A percentile compares a stretch with the other conserved stretches of the same genome.
These are phyloP conservation scores for Diatrype stigma DNA, from an alignment of 2,329 filamentous ascomycete genomes.

Conservation along the genomic window DNA sequence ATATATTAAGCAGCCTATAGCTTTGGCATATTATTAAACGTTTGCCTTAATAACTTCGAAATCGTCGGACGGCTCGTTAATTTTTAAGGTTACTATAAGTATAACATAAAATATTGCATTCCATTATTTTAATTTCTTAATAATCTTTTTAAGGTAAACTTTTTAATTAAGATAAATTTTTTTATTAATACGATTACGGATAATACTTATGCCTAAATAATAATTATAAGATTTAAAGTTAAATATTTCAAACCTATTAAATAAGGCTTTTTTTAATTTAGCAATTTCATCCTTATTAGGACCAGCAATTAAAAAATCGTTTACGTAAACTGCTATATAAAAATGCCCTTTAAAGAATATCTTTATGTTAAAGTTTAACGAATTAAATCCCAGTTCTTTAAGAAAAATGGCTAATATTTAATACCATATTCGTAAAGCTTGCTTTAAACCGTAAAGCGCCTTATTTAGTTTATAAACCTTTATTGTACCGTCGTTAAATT, in stretches of 20 bases:
- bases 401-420: conserved; percentile 2
- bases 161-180: conserved; percentile 6
- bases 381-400: neutral
- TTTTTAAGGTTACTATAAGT: conserved; percentile 4
- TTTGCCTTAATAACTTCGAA: neutral
- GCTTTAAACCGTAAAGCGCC: no score
- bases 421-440: neutral
- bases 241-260: conserved; percentile 7
- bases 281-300: conserved; percentile 4
- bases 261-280: conserved; percentile 4
- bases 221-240: conserved; percentile 5
- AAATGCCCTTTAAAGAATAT: conserved; percentile 6
- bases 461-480: conserved; percentile 3
- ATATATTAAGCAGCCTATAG: no score
- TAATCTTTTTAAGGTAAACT: neutral
- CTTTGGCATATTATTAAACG: conserved; percentile 6
- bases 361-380: conserved; percentile 5
- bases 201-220: conserved; percentile 7
- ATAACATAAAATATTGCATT: conserved; percentile 1
- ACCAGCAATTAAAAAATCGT: conserved; percentile 5
- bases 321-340: conserved; percentile 6
- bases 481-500: neutral
- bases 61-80: conserved; percentile 3
- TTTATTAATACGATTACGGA: conserved; percentile 2
- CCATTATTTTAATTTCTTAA: conserved; percentile 3